Percentiles rank a stretch among this genome's conserved stretches.
Evolutionary conservation across 2,329 filamentous ascomycete genomes (phyloP).

Genomic region (Xylariaceae sp.): DNA sequence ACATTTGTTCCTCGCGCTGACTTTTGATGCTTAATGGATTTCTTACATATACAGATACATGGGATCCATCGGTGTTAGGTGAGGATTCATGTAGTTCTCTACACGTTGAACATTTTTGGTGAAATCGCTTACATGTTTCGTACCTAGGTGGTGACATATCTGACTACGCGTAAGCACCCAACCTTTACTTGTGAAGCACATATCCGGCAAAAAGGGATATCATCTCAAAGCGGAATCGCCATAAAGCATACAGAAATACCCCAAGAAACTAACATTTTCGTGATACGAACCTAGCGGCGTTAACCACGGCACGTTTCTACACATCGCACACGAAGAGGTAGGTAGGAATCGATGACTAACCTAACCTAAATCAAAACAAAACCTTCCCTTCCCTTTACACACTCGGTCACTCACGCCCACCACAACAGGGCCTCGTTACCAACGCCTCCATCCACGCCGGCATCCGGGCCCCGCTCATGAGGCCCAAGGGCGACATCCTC

Average conservation of each 20-base stretch:
- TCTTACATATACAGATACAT: conserved; percentile 57
- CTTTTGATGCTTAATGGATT: no score
- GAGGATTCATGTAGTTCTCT: conserved; percentile 10
- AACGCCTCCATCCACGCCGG: conserved; percentile 59
- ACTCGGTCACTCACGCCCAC: not conserved
- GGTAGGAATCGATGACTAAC: no score
- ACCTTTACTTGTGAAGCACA: not conserved
- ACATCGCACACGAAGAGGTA: conserved; percentile 57
- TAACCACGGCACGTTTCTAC: conserved; percentile 58
- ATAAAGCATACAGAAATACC: no score
- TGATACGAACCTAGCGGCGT: conserved; percentile 34
- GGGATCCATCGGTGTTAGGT: conserved; percentile 59
- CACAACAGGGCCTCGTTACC: conserved; percentile 42
- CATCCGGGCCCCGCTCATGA: conserved; percentile 48
- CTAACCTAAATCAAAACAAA: no score
- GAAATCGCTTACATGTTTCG: conserved; percentile 6
- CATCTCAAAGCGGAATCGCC: no score
- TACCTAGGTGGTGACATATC: conserved; percentile 48
- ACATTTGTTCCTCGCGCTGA: no score
- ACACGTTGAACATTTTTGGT: not conserved
- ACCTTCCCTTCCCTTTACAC: not conserved
- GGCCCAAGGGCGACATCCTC: conserved; percentile 44
- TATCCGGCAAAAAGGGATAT: no score
- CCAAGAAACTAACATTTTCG: no score
- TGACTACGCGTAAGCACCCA: conserved; percentile 47